Conservation (phyloP, 2,329 filamentous ascomycete genomes). For the Aspergillus hiratsukae region DNA sequence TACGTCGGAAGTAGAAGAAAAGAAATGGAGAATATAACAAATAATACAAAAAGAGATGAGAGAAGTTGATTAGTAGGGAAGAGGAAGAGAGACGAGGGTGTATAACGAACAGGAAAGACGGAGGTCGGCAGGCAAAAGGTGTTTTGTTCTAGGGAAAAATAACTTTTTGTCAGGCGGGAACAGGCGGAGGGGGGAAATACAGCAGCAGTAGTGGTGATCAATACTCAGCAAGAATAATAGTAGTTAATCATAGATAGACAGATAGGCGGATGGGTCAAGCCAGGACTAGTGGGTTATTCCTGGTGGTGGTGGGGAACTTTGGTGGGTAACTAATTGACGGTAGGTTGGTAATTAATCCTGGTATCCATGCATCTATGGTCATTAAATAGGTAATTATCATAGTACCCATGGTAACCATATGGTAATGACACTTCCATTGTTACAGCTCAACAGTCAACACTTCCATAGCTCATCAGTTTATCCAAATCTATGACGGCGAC, state of each 20-base stretch:
- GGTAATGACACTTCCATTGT: too few species aligned
- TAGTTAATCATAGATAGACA: neutral
- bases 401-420: too few species aligned
- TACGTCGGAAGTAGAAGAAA: neutral
- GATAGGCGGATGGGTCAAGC: neutral
- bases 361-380: too few species aligned
- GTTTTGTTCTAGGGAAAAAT: constrained; percentile 3
- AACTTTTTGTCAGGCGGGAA: constrained; percentile 7
- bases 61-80: constrained; percentile 7
- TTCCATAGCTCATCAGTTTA: neutral
- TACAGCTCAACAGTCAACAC: neutral
- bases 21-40: constrained; percentile 8
- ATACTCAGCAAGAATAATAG: neutral
- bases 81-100: constrained; percentile 20
- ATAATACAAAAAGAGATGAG: constrained; percentile 9
- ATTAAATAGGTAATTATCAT: neutral
- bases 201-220: neutral
- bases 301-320: neutral
- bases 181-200: constrained; percentile 3
- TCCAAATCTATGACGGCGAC: neutral
- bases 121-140: constrained; percentile 2
- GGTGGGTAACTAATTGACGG: neutral
- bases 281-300: neutral
- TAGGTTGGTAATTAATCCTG: neutral
- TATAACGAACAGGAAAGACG: constrained; percentile 13